Base-by-base conservation (phyloP, 2,329 filamentous ascomycete species). In the Erysiphe pulchra region DNA sequence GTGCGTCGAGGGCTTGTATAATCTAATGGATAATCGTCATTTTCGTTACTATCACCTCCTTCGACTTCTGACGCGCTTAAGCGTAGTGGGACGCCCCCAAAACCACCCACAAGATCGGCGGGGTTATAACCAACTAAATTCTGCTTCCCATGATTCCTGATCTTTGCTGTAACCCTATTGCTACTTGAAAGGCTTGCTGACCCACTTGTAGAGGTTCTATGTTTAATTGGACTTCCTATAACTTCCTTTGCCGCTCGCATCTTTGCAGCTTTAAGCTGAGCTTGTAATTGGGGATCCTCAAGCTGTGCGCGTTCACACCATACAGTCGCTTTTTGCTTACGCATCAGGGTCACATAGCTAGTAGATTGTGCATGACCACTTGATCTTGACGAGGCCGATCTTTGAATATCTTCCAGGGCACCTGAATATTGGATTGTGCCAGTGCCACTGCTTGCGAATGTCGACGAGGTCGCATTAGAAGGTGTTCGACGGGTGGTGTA, bases 231-330 rank as follows among this genome's bases (percentile, higher is more conserved):
- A 45, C 75, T 70, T 44, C 78, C 81, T 43, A 78, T 75, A 8
- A 95, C 77, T 63, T 94, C 85, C 55, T 80, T 75, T 47, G 78
- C 77, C 12, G 90, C 90, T 43, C 85, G 71, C 65, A 82, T 76
- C 66, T 90, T 92, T 48, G 86, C 90, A 34, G 81, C 80, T 47
- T 81, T 74, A 60, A 92, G 85, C 56, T 86, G 80, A 28, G 84
- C 85, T 4, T 79, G 65, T 47, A 90, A 65, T 44, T 84, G 73
- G 0, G 87, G 83, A 59, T 98, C 90, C 61, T 95, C 85, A 50
- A 82, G 77, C 60, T 98, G 90, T 10, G 87, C 73, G 46, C 86
- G 79, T 59, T 95, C 90, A 65, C 86, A 94, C 90, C 90, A 98
- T 4, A 98, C 90, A 0, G 90, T 98, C 31, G 85, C 90, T 61